These are phyloP conservation scores for Chaetomium sp. DNA, from an alignment of 2,329 filamentous ascomycete species.

Conservation along the genomic window DNA sequence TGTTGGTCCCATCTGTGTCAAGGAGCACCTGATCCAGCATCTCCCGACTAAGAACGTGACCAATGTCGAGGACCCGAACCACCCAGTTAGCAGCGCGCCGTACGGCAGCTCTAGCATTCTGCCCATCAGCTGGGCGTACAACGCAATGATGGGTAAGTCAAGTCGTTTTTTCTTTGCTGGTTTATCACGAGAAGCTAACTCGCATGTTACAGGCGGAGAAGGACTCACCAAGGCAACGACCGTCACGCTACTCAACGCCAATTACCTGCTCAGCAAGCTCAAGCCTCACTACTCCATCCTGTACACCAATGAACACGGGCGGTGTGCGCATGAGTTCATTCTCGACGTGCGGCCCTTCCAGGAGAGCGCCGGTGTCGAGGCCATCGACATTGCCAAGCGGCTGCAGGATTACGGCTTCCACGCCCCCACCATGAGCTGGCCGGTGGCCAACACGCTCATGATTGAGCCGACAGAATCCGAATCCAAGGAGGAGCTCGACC, in stretches of 20 bases:
- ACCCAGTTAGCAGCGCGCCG: constrained; percentile 72
- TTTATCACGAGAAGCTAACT: background rate
- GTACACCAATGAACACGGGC: constrained; percentile 84
- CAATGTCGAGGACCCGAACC: constrained; percentile 42
- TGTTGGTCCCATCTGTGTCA: constrained; percentile 89
- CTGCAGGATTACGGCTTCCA: constrained; percentile 98
- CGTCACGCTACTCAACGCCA: constrained; percentile 89
- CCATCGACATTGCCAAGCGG: constrained; percentile 91
- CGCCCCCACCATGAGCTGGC: constrained; percentile 95
- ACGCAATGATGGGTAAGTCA: constrained; percentile 76
- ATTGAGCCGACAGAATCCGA: constrained; percentile 96
- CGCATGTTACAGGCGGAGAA: constrained; percentile 40
- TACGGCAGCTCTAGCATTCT: constrained; percentile 88
- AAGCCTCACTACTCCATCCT: constrained; percentile 81
- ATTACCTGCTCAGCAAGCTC: constrained; percentile 88
- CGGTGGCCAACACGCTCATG: constrained; percentile 92
- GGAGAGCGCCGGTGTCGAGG: constrained; percentile 75
- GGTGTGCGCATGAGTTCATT: constrained; percentile 97
- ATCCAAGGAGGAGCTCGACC: constrained; percentile 84
- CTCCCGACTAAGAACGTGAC: constrained; percentile 51
- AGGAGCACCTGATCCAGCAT: constrained; percentile 68
- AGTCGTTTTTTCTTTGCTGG: background rate
- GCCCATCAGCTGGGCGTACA: constrained; percentile 92
- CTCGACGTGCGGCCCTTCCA: constrained; percentile 82
- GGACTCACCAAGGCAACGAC: constrained; percentile 86